Percentiles rank a stretch among this genome's conserved stretches.
phyloP scores from a whole-genome alignment of 2,329 filamentous ascomycete genomes.

The Epichloe typhina region DNA sequence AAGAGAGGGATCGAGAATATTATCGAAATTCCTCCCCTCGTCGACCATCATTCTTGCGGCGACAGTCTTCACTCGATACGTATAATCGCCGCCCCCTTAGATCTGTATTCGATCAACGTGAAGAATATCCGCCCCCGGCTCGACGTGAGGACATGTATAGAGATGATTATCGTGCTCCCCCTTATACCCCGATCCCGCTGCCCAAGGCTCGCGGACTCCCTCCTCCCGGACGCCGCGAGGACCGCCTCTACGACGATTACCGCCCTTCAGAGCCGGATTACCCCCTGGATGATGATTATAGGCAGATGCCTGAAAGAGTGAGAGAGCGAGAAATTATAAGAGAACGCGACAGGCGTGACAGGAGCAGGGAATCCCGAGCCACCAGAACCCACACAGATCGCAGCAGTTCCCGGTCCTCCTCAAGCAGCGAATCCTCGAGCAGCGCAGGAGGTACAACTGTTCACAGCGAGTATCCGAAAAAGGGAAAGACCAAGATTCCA shows the following conservation, averaged over 20 bases:
- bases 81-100: slow-evolving; percentile 62
- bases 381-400: slow-evolving; percentile 26
- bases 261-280: slow-evolving; percentile 52
- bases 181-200: slow-evolving; percentile 52
- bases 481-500: slow-evolving; percentile 83
- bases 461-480: slow-evolving; percentile 62
- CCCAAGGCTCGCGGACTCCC: slow-evolving; percentile 48
- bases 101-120: slow-evolving; percentile 36
- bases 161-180: slow-evolving; percentile 33
- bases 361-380: slow-evolving; percentile 27
- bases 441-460: slow-evolving; percentile 36
- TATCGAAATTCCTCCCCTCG: slow-evolving; percentile 36
- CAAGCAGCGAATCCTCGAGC: slow-evolving; percentile 31
- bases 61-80: slow-evolving; percentile 82
- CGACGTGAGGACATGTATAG: slow-evolving; percentile 33
- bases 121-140: slow-evolving; percentile 50
- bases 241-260: slow-evolving; percentile 51
- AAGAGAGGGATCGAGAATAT: slow-evolving; percentile 39
- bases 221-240: slow-evolving; percentile 41
- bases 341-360: slow-evolving; percentile 29
- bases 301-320: slow-evolving; percentile 45
- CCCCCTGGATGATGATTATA: slow-evolving; percentile 61
- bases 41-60: slow-evolving; percentile 56
- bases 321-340: slow-evolving; percentile 48
- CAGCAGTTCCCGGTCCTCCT: slow-evolving; percentile 32